Evolutionary conservation across 768 basidiomycete genomes (phyloP).

Genomic region (Tubosaeta sp.): DNA sequence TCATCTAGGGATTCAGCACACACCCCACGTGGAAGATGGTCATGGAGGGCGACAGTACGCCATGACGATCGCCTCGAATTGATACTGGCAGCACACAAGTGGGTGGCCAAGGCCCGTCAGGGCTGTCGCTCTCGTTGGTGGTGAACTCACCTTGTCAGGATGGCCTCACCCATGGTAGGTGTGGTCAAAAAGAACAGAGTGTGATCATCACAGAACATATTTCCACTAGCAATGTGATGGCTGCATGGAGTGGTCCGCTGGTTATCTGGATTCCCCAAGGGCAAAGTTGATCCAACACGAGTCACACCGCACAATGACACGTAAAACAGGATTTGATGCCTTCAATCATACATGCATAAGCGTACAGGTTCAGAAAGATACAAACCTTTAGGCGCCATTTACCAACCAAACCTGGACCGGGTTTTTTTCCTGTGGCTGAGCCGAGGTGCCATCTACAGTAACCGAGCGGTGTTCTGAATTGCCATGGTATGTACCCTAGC

Average conservation of each 20-base stretch:
- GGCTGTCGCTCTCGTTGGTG: too few species aligned
- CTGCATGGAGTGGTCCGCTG: slow-evolving; percentile 17
- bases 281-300: slow-evolving; percentile 16
- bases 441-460: too few species aligned
- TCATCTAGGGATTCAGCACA: slow-evolving; percentile 17
- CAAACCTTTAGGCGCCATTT: not conserved
- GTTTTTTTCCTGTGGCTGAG: too few species aligned
- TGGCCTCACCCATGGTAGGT: slow-evolving; percentile 11
- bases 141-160: not conserved
- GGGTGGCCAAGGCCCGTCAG: slow-evolving; percentile 7
- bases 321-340: slow-evolving; percentile 1
- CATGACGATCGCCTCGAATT: slow-evolving; percentile 27
- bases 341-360: not conserved
- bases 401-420: too few species aligned
- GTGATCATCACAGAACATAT: slow-evolving; percentile 25
- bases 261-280: slow-evolving; percentile 23
- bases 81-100: slow-evolving; percentile 16
- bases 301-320: not conserved
- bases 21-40: slow-evolving; percentile 20
- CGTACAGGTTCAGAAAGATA: not conserved
- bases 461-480: too few species aligned
- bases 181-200: slow-evolving; percentile 24
- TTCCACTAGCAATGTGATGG: slow-evolving; percentile 4
- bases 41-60: slow-evolving; percentile 20
- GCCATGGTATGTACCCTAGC: too few species aligned